phyloP scores from a whole-genome alignment of 2,329 filamentous ascomycete species.

The Ceratocystis albifundus region DNA sequence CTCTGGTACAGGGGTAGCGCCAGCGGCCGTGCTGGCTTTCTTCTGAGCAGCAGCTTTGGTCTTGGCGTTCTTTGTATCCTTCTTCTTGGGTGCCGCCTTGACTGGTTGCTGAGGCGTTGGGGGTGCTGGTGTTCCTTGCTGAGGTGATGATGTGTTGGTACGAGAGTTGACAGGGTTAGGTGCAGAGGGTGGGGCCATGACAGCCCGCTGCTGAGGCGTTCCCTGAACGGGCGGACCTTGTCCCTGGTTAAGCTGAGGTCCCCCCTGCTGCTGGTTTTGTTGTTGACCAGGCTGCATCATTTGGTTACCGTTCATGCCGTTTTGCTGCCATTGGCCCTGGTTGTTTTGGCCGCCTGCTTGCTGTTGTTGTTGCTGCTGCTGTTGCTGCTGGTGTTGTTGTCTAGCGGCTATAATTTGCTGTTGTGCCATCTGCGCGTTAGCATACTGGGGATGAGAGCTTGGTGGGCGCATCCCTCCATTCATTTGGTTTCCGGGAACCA shows the following conservation, averaged over 20 bases:
- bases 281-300: slow-evolving; percentile 34
- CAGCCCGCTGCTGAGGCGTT: slow-evolving; percentile 57
- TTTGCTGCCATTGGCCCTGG: slow-evolving; percentile 35
- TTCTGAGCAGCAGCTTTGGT: slow-evolving; percentile 53
- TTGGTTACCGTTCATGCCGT: slow-evolving; percentile 33
- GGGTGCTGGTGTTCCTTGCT: slow-evolving; percentile 51
- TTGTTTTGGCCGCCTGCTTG: slow-evolving; percentile 27
- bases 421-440: slow-evolving; percentile 47
- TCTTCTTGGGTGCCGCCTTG: slow-evolving; percentile 69
- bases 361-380: slow-evolving; percentile 31
- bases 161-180: slow-evolving; percentile 45
- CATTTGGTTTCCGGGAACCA: slow-evolving; percentile 44
- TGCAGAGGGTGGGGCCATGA: slow-evolving; percentile 55
- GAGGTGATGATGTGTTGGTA: slow-evolving; percentile 47
- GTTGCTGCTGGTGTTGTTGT: slow-evolving; percentile 29
- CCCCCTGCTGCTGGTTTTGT: slow-evolving; percentile 22
- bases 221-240: slow-evolving; percentile 46
- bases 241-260: slow-evolving; percentile 29
- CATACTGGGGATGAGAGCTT: slow-evolving; percentile 50
- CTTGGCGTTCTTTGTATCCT: slow-evolving; percentile 53
- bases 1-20: slow-evolving; percentile 48
- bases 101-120: slow-evolving; percentile 64
- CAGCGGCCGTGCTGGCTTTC: slow-evolving; percentile 44
- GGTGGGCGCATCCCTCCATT: slow-evolving; percentile 55
- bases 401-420: slow-evolving; percentile 48